These are phyloP conservation scores for Fusarium lateritium DNA, from an alignment of 2,329 filamentous ascomycete genomes.

Conservation along the genomic window DNA sequence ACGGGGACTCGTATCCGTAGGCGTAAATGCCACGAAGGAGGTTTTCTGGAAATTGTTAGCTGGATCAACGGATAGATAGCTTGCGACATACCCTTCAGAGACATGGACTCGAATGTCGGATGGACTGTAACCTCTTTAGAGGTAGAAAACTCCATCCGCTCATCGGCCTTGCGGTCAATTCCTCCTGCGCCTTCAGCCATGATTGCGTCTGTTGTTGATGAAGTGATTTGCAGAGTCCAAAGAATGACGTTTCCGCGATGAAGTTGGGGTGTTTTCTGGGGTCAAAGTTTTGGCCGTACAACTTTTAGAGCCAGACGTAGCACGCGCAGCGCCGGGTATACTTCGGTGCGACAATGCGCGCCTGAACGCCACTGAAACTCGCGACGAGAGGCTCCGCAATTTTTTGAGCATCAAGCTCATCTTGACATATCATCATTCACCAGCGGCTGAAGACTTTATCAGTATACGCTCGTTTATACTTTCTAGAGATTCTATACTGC, in stretches of 20 bases:
- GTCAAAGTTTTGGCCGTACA: constrained; percentile 49
- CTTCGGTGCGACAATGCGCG: constrained; percentile 46
- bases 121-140: constrained; percentile 98
- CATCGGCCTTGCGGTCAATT: constrained; percentile 93
- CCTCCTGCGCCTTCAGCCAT: constrained; percentile 87
- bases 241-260: constrained; percentile 32
- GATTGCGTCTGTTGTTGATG: constrained; percentile 53
- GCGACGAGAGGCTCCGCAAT: constrained; percentile 49
- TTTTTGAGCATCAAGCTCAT: constrained; percentile 44
- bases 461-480: neutral
- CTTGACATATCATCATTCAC: constrained; percentile 21
- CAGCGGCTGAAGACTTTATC: neutral
- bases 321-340: constrained; percentile 49
- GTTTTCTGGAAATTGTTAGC: constrained; percentile 73
- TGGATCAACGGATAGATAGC: neutral
- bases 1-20: constrained; percentile 98
- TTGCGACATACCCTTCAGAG: constrained; percentile 78
- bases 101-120: constrained; percentile 96
- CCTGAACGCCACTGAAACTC: constrained; percentile 46
- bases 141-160: constrained; percentile 98
- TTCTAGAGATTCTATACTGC: neutral
- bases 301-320: constrained; percentile 36
- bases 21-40: constrained; percentile 97
- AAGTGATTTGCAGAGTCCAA: neutral
- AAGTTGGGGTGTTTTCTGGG: constrained; percentile 23